These are phyloP conservation scores for Maudiozyma humilis DNA, from an alignment of 1,139 yeast species.

Conservation along the genomic window DNA sequence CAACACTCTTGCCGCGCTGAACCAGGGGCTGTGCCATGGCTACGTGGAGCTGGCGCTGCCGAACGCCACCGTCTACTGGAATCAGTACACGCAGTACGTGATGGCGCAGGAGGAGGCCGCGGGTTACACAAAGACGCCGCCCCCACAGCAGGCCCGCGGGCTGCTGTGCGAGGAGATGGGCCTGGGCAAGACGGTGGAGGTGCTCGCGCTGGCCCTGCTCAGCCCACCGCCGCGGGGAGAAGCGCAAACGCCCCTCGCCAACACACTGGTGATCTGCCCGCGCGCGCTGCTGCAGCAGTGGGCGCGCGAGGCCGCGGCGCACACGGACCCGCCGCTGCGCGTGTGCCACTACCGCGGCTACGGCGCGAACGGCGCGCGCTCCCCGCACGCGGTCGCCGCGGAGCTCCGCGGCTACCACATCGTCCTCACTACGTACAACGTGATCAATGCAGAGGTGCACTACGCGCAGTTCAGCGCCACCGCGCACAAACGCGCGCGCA, in stretches of 20 bases:
- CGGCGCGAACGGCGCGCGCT: neutral
- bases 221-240: too few relatives aligned
- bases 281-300: conserved; percentile 76
- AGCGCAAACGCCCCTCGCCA: conserved; percentile 12
- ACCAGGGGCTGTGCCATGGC: conserved; percentile 24
- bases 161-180: conserved; percentile 94
- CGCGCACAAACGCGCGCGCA: neutral
- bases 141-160: conserved; percentile 48
- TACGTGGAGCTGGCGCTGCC: conserved; percentile 15
- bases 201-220: conserved; percentile 53
- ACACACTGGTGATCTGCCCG: conserved; percentile 75
- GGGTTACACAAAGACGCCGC: conserved; percentile 1
- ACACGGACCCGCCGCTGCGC: conserved; percentile 29
- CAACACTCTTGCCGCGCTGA: conserved; percentile 14
- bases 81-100: conserved; percentile 28
- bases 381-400: neutral
- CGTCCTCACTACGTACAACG: conserved; percentile 71
- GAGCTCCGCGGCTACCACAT: conserved; percentile 44
- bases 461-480: conserved; percentile 66
- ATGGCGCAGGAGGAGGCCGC: conserved; percentile 12
- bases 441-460: conserved; percentile 68
- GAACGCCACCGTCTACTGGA: conserved; percentile 20
- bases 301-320: conserved; percentile 59
- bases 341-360: neutral
- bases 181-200: conserved; percentile 85